phyloP scores from a whole-genome alignment of 2,329 filamentous ascomycete species.

The Colletotrichum endophyticum region DNA sequence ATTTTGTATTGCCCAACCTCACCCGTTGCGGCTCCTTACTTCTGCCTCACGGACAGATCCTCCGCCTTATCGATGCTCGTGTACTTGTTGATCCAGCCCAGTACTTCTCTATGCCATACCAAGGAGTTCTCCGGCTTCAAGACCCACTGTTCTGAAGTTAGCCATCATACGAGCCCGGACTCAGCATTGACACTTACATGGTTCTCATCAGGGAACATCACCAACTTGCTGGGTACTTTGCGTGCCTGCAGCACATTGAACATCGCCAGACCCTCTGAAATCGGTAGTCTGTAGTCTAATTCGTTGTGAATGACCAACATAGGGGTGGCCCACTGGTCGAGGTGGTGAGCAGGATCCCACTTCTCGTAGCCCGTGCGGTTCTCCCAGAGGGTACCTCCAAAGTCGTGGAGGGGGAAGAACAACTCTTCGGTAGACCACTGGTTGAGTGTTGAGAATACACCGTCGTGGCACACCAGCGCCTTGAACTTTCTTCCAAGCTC shows the following conservation, averaged over 20 bases:
- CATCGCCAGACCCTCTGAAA: conserved; percentile 82
- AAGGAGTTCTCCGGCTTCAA: conserved; percentile 90
- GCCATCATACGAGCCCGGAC: conserved; percentile 21
- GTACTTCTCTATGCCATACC: conserved; percentile 86
- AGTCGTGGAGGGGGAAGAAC: conserved; percentile 74
- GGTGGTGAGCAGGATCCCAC: conserved; percentile 71
- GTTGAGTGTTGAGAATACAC: conserved; percentile 75
- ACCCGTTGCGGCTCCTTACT: not conserved
- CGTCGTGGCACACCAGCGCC: conserved; percentile 87
- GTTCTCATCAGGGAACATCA: conserved; percentile 81
- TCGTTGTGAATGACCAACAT: conserved; percentile 87
- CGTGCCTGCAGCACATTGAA: conserved; percentile 85
- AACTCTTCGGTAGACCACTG: conserved; percentile 71
- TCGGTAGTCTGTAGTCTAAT: conserved; percentile 85
- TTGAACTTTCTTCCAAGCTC: conserved; percentile 83
- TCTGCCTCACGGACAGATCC: conserved; percentile 1
- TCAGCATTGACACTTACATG: conserved; percentile 44
- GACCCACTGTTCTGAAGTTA: conserved; percentile 66
- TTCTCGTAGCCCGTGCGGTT: conserved; percentile 68
- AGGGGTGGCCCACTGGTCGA: conserved; percentile 81
- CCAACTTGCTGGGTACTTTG: conserved; percentile 76
- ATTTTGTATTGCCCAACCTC: not conserved
- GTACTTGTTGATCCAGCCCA: conserved; percentile 77
- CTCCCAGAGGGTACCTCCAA: conserved; percentile 66
- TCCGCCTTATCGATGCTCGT: conserved; percentile 44